Evolutionary conservation across 257 asterid species (phyloP), one percentile per base, ranked within the genome.

Genomic region (Fraxinus excelsior): DNA sequence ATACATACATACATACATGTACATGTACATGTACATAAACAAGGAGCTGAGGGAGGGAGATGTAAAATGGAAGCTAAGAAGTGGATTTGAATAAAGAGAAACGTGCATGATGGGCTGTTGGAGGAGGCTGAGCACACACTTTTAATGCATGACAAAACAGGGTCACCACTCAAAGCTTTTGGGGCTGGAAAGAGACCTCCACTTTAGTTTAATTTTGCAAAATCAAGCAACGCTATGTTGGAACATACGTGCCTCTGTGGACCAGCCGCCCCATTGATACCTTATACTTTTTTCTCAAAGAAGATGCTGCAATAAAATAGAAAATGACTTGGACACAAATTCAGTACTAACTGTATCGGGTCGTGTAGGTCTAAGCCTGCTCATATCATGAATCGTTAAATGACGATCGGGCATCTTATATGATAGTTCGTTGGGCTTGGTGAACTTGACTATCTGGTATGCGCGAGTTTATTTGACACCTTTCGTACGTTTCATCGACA

Each of bases 31-130:
- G 16, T 46, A 46, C 21, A 14, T 16, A 46, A 13, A 46, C 1
- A 53, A 5, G 11, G 64, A 53, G 29, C 44, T 29, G 44, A 74
- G 60, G 49, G n/a, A 74, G 71, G 34, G 38, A 62, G 71, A 80
- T 71, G 87, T 84, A 74, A 80, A 84, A 80, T 78, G 76, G 81
- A 84, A 84, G 87, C 85, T 80, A 83, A 74, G 84, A 71, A 71
- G 42, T 19, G 75, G 67, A 77, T 42, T 42, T 73, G 72, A 62
- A 71, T 73, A 74, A 79, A 58, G 80, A 78, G 75, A 76, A 79
- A 79, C 67, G 37, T 79, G 78, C 68, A 53, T 72, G 65, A 68
- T 37, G 78, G 80, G 68, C n/a, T 76, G 80, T 71, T 74, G 67
- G 51, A 40, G 49, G 71, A 78, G 83, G 74, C 79, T 77, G 86